Evolutionary conservation across 306 rosid species (phyloP).

Genomic region (Begonia loranthoides): DNA sequence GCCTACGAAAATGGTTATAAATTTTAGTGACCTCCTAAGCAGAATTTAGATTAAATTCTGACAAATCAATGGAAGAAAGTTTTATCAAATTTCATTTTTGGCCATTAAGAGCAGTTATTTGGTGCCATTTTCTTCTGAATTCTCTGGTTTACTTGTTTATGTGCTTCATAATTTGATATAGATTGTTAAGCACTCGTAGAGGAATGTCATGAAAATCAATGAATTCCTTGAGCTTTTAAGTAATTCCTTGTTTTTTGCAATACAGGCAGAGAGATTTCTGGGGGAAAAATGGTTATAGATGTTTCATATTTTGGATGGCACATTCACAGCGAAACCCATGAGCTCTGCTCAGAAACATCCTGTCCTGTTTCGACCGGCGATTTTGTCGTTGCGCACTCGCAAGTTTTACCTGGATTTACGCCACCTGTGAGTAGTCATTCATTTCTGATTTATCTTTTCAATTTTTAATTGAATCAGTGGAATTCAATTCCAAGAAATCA

Average conservation of each 20-base stretch:
- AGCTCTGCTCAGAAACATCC: slow-evolving; percentile 70
- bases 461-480: neutral
- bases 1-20: no score
- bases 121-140: no score
- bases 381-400: slow-evolving; percentile 69
- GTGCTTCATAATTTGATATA: no score
- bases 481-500: neutral
- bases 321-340: slow-evolving; percentile 64
- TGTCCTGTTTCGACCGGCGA: slow-evolving; percentile 73
- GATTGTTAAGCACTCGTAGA: no score
- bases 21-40: no score
- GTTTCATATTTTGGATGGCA: slow-evolving; percentile 74
- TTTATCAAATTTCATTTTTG: no score
- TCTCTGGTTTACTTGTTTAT: no score
- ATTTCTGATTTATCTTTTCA: neutral
- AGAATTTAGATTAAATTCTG: no score
- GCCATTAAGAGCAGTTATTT: no score
- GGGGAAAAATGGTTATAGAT: slow-evolving; percentile 64
- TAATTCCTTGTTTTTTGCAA: slow-evolving; percentile 3
- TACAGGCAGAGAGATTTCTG: slow-evolving; percentile 45
- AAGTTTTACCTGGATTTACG: slow-evolving; percentile 56
- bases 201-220: neutral
- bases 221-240: neutral
- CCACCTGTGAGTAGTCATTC: slow-evolving; percentile 62
- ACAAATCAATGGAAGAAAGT: no score